phyloP scores from a whole-genome alignment of 768 basidiomycete species.

The Melanogaster broomeanus region DNA sequence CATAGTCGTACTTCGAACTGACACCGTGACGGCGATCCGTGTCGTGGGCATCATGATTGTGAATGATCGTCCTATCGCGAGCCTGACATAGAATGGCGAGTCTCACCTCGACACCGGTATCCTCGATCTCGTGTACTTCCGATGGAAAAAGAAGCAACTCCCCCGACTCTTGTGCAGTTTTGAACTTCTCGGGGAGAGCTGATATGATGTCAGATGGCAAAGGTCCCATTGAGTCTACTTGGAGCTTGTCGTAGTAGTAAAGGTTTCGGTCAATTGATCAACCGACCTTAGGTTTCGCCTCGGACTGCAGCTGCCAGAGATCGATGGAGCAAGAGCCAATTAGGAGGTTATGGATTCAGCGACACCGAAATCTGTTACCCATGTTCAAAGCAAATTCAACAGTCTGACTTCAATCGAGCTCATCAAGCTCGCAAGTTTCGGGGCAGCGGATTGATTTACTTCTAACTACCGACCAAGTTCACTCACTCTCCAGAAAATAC shows the following conservation, averaged over 20 bases:
- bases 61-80: slow-evolving; percentile 79
- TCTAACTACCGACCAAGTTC: background rate
- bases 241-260: too few relatives aligned
- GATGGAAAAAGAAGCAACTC: slow-evolving; percentile 84
- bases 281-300: background rate
- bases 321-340: too few relatives aligned
- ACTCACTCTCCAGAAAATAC: background rate
- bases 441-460: too few relatives aligned
- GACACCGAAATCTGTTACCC: too few relatives aligned
- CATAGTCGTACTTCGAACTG: slow-evolving; percentile 89
- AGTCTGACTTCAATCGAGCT: too few relatives aligned
- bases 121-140: slow-evolving; percentile 56
- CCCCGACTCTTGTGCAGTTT: slow-evolving; percentile 58
- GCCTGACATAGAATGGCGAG: slow-evolving; percentile 39
- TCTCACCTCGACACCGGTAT: slow-evolving; percentile 65
- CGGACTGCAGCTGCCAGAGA: too few relatives aligned
- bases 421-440: too few relatives aligned
- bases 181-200: slow-evolving; percentile 53
- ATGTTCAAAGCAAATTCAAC: too few relatives aligned
- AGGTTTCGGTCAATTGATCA: too few relatives aligned
- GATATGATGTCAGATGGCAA: slow-evolving; percentile 53
- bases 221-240: too few relatives aligned
- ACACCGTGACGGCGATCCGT: background rate
- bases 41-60: too few relatives aligned
- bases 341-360: too few relatives aligned